Evolutionary conservation across 768 basidiomycete genomes (phyloP).

Genomic region (Baorangia bicolor): DNA sequence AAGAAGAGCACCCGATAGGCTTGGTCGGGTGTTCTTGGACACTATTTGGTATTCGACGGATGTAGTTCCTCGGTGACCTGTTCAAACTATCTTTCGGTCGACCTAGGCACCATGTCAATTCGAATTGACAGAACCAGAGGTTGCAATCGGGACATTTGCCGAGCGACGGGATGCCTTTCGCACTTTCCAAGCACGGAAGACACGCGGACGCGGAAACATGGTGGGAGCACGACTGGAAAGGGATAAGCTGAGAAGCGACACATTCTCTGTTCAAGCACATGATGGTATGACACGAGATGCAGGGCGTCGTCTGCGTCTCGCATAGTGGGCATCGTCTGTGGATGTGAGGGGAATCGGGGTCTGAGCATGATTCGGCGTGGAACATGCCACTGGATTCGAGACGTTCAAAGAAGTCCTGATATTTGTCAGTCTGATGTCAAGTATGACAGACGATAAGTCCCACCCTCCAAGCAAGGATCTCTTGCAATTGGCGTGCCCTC

Average conservation of each 20-base stretch:
- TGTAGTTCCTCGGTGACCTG: neutral
- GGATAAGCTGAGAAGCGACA: constrained; percentile 12
- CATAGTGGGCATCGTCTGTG: constrained; percentile 16
- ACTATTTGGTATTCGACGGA: neutral
- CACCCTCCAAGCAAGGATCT: constrained; percentile 14
- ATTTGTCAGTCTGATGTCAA: neutral
- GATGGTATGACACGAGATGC: constrained; percentile 10
- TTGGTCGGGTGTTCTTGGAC: constrained; percentile 13
- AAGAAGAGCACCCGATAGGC: constrained; percentile 16
- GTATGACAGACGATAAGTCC: neutral
- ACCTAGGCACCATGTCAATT: constrained; percentile 25
- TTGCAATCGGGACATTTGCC: constrained; percentile 22
- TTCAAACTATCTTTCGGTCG: constrained; percentile 10
- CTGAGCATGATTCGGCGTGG: neutral
- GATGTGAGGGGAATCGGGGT: neutral
- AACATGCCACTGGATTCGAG: constrained; percentile 12
- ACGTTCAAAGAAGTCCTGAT: constrained; percentile 17
- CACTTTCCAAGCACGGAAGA: constrained; percentile 7
- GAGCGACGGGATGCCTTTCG: neutral
- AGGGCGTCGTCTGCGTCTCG: neutral
- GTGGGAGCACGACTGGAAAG: constrained; percentile 18
- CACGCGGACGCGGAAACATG: constrained; percentile 12
- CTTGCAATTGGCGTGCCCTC: constrained; percentile 1
- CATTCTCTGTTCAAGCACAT: constrained; percentile 21
- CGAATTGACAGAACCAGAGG: constrained; percentile 22